Evolutionary conservation across 1,284 basidiomycete genomes (phyloP).

Genomic region (Cutaneotrichosporon cavernicola): DNA sequence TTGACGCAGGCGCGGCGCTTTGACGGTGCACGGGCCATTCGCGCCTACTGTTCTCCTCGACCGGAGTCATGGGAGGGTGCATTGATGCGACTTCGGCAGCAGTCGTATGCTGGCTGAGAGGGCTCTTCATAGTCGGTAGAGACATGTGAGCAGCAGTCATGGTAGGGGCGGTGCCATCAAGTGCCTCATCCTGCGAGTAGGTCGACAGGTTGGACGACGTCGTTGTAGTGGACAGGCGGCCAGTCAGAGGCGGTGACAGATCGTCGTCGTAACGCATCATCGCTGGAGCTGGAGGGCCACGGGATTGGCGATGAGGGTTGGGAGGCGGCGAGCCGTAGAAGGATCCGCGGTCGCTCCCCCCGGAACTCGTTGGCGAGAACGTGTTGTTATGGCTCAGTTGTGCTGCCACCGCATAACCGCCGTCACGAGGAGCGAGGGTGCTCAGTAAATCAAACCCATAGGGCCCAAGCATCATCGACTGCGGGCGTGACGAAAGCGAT

Average conservation of each 20-base stretch:
- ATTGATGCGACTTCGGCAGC: conserved; percentile 21
- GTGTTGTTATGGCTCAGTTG: conserved; percentile 33
- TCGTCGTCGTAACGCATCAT: conserved; percentile 51
- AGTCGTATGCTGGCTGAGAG: conserved; percentile 37
- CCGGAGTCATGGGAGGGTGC: conserved; percentile 10
- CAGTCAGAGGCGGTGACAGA: conserved; percentile 24
- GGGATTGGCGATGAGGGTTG: conserved; percentile 10
- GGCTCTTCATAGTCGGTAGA: conserved; percentile 27
- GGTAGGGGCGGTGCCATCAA: conserved; percentile 1
- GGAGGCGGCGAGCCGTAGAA: conserved; percentile 21
- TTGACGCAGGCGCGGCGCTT: background rate
- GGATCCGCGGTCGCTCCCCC: conserved; percentile 33
- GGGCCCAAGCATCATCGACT: conserved; percentile 30
- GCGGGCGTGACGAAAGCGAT: conserved; percentile 32
- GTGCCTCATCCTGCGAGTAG: conserved; percentile 6
- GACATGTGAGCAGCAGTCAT: conserved; percentile 15
- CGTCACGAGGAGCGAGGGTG: conserved; percentile 49
- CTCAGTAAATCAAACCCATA: conserved; percentile 47
- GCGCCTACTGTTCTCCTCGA: background rate
- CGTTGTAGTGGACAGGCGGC: conserved; percentile 16
- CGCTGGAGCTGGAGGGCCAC: conserved; percentile 42
- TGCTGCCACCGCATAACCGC: conserved; percentile 53
- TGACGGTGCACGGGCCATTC: background rate
- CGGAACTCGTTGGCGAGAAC: conserved; percentile 20
- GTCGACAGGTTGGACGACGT: conserved; percentile 16